These are phyloP conservation scores for Verticillium alfalfae DNA, from an alignment of 2,329 filamentous ascomycete genomes.

Conservation along the genomic window DNA sequence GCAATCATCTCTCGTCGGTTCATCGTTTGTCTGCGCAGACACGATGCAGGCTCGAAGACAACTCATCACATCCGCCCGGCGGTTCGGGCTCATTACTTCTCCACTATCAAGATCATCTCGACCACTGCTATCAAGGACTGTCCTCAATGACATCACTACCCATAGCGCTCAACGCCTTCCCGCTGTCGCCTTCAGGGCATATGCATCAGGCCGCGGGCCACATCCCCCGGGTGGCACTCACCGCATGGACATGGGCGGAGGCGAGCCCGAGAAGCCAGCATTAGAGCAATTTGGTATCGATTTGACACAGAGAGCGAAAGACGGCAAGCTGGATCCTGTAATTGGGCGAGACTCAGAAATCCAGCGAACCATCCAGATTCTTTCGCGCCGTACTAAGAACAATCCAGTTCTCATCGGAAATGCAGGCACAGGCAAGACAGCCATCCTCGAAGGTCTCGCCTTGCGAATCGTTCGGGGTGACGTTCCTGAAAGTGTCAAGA, in stretches of 20 bases:
- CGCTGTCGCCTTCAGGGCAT: slow-evolving; percentile 38
- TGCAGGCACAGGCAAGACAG: slow-evolving; percentile 90
- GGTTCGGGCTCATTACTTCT: slow-evolving; percentile 23
- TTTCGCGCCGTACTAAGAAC: slow-evolving; percentile 91
- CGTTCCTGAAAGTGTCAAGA: slow-evolving; percentile 92
- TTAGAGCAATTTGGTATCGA: slow-evolving; percentile 90
- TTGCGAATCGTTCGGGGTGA: slow-evolving; percentile 87
- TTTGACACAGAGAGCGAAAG: slow-evolving; percentile 75
- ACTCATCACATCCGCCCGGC: slow-evolving; percentile 29
- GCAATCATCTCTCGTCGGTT: neutral
- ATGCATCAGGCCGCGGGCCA: slow-evolving; percentile 63
- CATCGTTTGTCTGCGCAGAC: slow-evolving; percentile 1
- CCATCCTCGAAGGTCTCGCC: slow-evolving; percentile 84
- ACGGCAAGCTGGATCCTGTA: slow-evolving; percentile 90
- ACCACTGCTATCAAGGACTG: slow-evolving; percentile 5
- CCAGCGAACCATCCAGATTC: slow-evolving; percentile 86
- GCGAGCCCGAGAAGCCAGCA: slow-evolving; percentile 72
- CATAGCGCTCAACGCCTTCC: slow-evolving; percentile 26
- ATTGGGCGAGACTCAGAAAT: slow-evolving; percentile 92
- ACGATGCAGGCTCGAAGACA: slow-evolving; percentile 37
- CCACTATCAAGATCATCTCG: slow-evolving; percentile 20
- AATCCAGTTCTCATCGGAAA: slow-evolving; percentile 92
- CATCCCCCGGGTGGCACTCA: slow-evolving; percentile 90
- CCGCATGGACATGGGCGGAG: slow-evolving; percentile 81
- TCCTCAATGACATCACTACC: slow-evolving; percentile 2